Percentiles rank a stretch among this genome's conserved stretches.
Conservation (phyloP, 495 filamentous ascomycete genomes). For the Bathelium albidoporum region DNA sequence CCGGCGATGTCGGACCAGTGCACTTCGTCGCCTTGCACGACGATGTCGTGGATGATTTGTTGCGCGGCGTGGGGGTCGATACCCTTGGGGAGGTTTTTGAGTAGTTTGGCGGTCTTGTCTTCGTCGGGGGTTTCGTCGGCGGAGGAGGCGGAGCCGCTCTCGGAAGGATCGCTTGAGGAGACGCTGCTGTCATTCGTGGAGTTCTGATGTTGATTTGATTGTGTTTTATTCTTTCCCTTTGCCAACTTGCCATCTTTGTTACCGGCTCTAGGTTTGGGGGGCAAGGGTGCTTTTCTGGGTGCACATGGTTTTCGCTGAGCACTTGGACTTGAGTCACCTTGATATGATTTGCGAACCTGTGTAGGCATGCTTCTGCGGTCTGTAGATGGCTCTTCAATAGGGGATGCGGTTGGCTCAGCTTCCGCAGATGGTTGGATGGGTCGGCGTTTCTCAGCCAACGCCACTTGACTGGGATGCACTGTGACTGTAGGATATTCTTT, state of each 20-base stretch:
- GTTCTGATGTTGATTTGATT: not conserved
- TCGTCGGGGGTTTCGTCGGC: conserved; percentile 28
- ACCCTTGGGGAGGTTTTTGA: conserved; percentile 68
- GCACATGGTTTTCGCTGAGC: not conserved
- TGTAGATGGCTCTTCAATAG: not conserved
- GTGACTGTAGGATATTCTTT: conserved; percentile 26
- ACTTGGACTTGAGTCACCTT: not conserved
- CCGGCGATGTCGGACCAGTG: conserved; percentile 94
- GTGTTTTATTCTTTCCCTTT: conserved; percentile 9
- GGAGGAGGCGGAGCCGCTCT: conserved; percentile 20
- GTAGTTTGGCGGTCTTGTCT: conserved; percentile 46
- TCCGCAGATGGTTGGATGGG: not conserved
- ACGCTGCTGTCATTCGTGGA: conserved; percentile 5
- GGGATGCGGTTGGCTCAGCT: not conserved
- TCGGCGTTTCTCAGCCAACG: conserved; percentile 1
- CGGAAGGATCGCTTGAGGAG: conserved; percentile 12
- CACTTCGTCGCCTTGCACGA: conserved; percentile 88
- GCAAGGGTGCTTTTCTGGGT: not conserved
- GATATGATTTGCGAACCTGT: conserved; percentile 18
- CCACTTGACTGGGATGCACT: conserved; percentile 11
- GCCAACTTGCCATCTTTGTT: not conserved
- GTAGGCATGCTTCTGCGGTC: conserved; percentile 6
- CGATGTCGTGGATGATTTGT: conserved; percentile 93
- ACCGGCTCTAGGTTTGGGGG: conserved; percentile 8
- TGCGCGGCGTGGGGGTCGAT: conserved; percentile 74